These are phyloP conservation scores for Rhodamnia rubescens DNA, from an alignment of 345 rosid genomes.

Conservation along the genomic window DNA sequence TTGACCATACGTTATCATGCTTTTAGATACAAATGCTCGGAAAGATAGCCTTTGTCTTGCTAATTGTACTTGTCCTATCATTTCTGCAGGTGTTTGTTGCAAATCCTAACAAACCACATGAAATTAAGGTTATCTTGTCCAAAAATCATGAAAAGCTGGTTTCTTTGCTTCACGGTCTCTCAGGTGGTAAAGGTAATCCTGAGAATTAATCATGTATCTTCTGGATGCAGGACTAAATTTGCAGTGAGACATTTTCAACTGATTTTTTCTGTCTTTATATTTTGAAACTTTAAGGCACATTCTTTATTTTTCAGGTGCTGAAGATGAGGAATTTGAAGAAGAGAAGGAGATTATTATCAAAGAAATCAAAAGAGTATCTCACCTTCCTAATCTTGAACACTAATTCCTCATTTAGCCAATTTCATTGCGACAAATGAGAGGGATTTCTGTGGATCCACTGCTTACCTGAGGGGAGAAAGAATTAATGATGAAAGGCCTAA, in stretches of 20 bases:
- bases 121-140: constrained; percentile 72
- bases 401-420: constrained; percentile 4
- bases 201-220: not conserved
- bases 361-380: constrained; percentile 59
- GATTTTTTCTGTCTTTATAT: not conserved
- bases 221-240: not conserved
- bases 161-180: constrained; percentile 53
- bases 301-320: constrained; percentile 33
- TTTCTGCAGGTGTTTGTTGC: constrained; percentile 75
- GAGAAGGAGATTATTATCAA: constrained; percentile 87
- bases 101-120: constrained; percentile 90
- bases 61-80: not conserved
- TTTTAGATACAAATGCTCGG: not conserved
- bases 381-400: constrained; percentile 20
- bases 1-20: not conserved
- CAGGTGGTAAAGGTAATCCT: constrained; percentile 66
- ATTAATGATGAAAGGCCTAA: not conserved
- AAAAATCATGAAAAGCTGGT: constrained; percentile 72
- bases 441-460: not conserved
- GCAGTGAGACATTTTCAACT: not conserved
- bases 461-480: not conserved
- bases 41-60: not conserved
- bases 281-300: not conserved
- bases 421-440: not conserved
- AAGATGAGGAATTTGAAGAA: constrained; percentile 90